A percentile compares a stretch with the other conserved stretches of the same genome.
These are phyloP conservation scores for Diacronema lutheri DNA, from an alignment of 78 protist species.

Conservation along the genomic window DNA sequence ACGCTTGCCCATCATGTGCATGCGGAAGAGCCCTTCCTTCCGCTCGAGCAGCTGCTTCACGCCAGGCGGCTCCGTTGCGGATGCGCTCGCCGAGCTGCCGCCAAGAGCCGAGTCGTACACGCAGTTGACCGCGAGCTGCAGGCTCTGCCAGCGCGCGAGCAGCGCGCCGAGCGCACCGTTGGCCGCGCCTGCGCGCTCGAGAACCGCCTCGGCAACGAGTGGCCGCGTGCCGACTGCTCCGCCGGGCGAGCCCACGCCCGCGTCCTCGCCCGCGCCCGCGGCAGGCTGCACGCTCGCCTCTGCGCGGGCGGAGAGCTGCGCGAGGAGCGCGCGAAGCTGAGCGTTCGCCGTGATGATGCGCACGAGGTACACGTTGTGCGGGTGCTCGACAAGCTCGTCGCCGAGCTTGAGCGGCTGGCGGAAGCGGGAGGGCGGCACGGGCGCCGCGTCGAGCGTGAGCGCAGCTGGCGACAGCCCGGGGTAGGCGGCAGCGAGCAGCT, in stretches of 20 bases:
- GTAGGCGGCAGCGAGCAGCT: not conserved
- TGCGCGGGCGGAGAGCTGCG: too few species aligned
- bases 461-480: not conserved
- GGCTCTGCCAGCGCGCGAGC: too few species aligned
- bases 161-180: too few species aligned
- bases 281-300: not conserved
- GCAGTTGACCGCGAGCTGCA: too few species aligned
- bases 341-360: not conserved
- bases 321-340: not conserved
- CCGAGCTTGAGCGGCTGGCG: conserved; percentile 54
- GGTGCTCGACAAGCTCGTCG: conserved; percentile 39
- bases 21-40: conserved; percentile 96
- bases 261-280: too few species aligned
- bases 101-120: too few species aligned
- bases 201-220: too few species aligned
- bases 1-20: conserved; percentile 97
- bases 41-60: conserved; percentile 89
- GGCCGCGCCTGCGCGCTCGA: too few species aligned
- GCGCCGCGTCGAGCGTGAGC: conserved; percentile 56
- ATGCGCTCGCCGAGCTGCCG: too few species aligned
- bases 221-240: too few species aligned
- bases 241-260: too few species aligned
- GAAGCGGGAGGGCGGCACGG: conserved; percentile 69
- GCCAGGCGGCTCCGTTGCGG: conserved; percentile 41
- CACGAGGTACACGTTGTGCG: conserved; percentile 42